phyloP scores from a whole-genome alignment of 2,329 filamentous ascomycete species.

The Helminthosporium solani region DNA sequence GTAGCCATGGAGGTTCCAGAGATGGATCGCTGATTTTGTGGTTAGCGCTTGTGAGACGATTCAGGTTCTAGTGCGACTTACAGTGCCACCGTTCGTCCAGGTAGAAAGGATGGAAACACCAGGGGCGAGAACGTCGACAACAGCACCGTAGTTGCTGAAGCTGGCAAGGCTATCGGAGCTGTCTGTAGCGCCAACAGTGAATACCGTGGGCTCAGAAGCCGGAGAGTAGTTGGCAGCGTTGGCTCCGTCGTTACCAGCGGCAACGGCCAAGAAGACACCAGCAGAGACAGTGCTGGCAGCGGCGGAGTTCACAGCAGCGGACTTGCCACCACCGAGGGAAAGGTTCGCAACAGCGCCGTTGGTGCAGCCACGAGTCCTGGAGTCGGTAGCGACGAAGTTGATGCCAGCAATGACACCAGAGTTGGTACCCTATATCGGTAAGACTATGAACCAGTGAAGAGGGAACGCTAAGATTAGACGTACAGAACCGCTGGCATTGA shows the following conservation, averaged over 20 bases:
- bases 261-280: conserved; percentile 45
- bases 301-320: conserved; percentile 42
- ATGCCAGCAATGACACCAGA: conserved; percentile 45
- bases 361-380: conserved; percentile 36
- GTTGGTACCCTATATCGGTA: conserved; percentile 39
- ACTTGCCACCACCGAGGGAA: conserved; percentile 44
- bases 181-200: conserved; percentile 45
- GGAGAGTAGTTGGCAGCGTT: conserved; percentile 40
- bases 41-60: conserved; percentile 1
- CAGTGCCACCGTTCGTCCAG: conserved; percentile 44
- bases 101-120: conserved; percentile 50
- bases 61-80: conserved; percentile 8
- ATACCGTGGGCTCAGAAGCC: conserved; percentile 41
- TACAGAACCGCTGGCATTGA: conserved; percentile 40
- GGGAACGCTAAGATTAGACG: conserved; percentile 7
- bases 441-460: conserved; percentile 7
- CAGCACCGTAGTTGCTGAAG: conserved; percentile 44
- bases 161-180: conserved; percentile 36
- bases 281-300: conserved; percentile 37
- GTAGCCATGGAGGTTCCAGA: conserved; percentile 67
- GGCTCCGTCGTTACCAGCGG: conserved; percentile 41
- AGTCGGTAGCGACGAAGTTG: conserved; percentile 38
- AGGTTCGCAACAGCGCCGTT: conserved; percentile 42
- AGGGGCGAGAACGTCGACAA: conserved; percentile 44
- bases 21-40: conserved; percentile 52